Evolutionary conservation across 1,284 basidiomycete species (phyloP).

Genomic region (Flammula alnicola): DNA sequence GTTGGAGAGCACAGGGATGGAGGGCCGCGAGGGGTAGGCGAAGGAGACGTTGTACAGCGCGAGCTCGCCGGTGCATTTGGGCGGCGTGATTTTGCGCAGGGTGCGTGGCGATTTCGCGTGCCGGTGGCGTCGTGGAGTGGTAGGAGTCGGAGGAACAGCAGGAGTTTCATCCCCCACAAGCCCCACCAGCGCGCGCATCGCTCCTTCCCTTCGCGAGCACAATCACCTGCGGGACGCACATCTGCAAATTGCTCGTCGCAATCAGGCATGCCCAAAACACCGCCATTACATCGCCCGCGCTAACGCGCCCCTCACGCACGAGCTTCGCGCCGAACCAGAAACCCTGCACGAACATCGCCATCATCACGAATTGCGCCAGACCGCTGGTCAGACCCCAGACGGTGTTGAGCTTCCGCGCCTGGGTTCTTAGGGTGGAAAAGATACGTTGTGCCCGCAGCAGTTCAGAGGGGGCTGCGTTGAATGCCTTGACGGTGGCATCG

Average conservation of each 20-base stretch:
- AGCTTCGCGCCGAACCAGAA: constrained; percentile 96
- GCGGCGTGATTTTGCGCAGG: constrained; percentile 65
- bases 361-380: constrained; percentile 76
- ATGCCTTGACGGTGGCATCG: constrained; percentile 94
- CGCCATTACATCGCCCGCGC: constrained; percentile 84
- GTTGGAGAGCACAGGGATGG: constrained; percentile 61
- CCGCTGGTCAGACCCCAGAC: constrained; percentile 82
- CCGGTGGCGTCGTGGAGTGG: constrained; percentile 28
- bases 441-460: constrained; percentile 50
- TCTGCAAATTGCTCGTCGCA: constrained; percentile 85
- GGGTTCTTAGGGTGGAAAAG: constrained; percentile 50
- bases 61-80: constrained; percentile 76
- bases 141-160: constrained; percentile 16
- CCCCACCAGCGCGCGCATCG: constrained; percentile 74
- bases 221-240: constrained; percentile 82
- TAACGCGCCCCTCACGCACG: constrained; percentile 73
- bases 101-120: constrained; percentile 28
- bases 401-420: constrained; percentile 61
- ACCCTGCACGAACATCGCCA: constrained; percentile 94
- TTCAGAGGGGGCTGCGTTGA: constrained; percentile 84
- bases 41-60: constrained; percentile 80
- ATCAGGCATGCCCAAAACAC: constrained; percentile 98
- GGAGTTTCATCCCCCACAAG: constrained; percentile 57
- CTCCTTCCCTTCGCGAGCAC: constrained; percentile 86
- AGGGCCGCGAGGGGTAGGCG: constrained; percentile 85